These are phyloP conservation scores for Pseudozyma hubeiensis DNA, from an alignment of 1,284 basidiomycete genomes.

Conservation along the genomic window DNA sequence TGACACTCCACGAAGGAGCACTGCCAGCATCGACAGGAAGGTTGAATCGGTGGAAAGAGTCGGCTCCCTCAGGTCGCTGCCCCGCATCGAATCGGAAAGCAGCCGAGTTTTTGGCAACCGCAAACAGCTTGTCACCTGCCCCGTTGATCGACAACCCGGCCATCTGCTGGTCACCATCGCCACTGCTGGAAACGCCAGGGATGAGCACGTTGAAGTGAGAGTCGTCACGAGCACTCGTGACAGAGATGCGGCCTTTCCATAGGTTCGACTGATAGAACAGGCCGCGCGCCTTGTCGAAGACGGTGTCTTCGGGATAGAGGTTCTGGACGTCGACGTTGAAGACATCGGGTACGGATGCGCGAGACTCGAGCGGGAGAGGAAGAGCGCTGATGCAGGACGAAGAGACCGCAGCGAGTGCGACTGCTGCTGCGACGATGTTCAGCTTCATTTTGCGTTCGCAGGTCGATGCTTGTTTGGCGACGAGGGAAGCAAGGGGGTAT, in stretches of 20 bases:
- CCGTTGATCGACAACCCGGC: constrained; percentile 59
- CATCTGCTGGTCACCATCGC: constrained; percentile 63
- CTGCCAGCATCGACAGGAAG: constrained; percentile 49
- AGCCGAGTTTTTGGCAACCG: constrained; percentile 60
- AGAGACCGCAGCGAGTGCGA: constrained; percentile 17
- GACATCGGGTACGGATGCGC: constrained; percentile 43
- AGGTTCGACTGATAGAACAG: constrained; percentile 66
- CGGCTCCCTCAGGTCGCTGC: constrained; percentile 53
- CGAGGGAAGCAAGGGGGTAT: not conserved
- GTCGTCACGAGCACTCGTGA: constrained; percentile 39
- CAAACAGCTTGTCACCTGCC: constrained; percentile 57
- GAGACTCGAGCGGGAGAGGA: constrained; percentile 7
- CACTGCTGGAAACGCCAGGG: constrained; percentile 53
- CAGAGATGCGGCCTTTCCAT: constrained; percentile 59
- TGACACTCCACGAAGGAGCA: constrained; percentile 55
- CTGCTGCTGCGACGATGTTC: constrained; percentile 12
- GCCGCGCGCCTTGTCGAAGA: constrained; percentile 55
- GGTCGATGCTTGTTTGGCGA: too few species aligned
- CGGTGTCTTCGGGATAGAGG: constrained; percentile 61
- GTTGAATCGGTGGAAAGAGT: constrained; percentile 63
- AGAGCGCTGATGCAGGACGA: constrained; percentile 11
- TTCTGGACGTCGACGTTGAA: constrained; percentile 59
- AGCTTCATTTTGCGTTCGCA: constrained; percentile 21
- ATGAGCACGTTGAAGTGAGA: constrained; percentile 59
- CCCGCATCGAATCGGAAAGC: constrained; percentile 59